Evolutionary conservation across 2,329 filamentous ascomycete genomes (phyloP).

Genomic region (Dryadomyces quercivorus): DNA sequence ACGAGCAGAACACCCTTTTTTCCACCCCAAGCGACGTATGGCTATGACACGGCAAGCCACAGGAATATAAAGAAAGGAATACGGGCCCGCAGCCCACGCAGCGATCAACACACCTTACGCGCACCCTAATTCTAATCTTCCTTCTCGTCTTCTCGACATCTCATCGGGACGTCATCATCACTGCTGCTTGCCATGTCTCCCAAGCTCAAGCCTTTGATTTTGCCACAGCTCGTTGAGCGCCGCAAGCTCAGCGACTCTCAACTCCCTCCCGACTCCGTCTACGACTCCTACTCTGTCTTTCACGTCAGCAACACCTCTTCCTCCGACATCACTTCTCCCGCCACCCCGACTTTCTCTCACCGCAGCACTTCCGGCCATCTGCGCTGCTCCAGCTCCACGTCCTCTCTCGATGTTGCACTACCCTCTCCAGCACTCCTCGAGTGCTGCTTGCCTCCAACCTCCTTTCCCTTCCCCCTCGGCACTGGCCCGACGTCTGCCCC

Average conservation of each 20-base stretch:
- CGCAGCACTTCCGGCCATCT: conserved; percentile 35
- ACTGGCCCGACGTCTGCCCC: neutral
- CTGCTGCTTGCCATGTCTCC: conserved; percentile 26
- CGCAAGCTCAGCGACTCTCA: conserved; percentile 26
- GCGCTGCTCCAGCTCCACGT: conserved; percentile 58
- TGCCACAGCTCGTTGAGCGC: conserved; percentile 40
- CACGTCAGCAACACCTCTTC: conserved; percentile 41
- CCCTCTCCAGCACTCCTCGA: conserved; percentile 26
- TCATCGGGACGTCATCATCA: neutral
- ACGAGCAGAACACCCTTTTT: neutral
- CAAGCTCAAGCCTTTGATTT: conserved; percentile 38
- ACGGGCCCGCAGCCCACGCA: neutral
- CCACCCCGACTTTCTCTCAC: conserved; percentile 56
- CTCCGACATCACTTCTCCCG: conserved; percentile 55
- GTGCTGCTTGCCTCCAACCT: conserved; percentile 40
- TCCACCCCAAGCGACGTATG: neutral
- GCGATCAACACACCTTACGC: neutral
- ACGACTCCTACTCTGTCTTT: conserved; percentile 26
- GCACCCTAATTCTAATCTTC: neutral
- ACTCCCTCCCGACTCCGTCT: conserved; percentile 12
- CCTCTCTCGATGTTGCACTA: conserved; percentile 55
- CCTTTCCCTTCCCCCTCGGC: conserved; percentile 19
- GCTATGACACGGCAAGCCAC: neutral
- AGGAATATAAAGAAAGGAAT: neutral
- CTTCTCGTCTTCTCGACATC: neutral